Evolutionary conservation across 2,329 filamentous ascomycete genomes (phyloP).

Genomic region (Neonectria hederae): DNA sequence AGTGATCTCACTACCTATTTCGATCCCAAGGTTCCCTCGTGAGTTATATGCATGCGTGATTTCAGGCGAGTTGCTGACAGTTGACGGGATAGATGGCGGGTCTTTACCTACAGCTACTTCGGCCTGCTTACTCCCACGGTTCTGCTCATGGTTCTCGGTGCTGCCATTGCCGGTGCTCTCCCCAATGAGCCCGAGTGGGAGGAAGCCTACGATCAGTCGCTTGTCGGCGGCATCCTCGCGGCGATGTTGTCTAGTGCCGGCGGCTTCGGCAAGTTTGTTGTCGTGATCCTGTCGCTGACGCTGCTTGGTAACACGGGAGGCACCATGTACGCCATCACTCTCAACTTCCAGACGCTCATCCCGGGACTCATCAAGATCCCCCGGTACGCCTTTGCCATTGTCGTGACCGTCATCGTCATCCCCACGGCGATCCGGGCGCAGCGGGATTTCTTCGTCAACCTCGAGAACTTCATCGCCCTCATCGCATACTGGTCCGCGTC

Average conservation of each 20-base stretch:
- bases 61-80: constrained; percentile 12
- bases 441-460: constrained; percentile 64
- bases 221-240: constrained; percentile 67
- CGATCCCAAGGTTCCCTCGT: constrained; percentile 63
- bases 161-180: constrained; percentile 70
- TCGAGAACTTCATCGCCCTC: constrained; percentile 65
- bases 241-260: constrained; percentile 67
- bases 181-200: constrained; percentile 63
- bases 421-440: constrained; percentile 66
- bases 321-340: constrained; percentile 69
- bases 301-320: constrained; percentile 68
- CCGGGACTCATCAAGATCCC: constrained; percentile 65
- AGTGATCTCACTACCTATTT: constrained; percentile 71
- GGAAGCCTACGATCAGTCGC: constrained; percentile 61
- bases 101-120: constrained; percentile 66
- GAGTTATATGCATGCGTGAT: constrained; percentile 29
- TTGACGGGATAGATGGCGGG: constrained; percentile 43
- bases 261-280: constrained; percentile 70
- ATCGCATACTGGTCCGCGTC: constrained; percentile 69
- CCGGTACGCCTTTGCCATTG: constrained; percentile 65
- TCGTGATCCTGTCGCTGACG: constrained; percentile 66
- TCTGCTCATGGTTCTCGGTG: constrained; percentile 69
- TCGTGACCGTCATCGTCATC: constrained; percentile 68
- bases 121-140: constrained; percentile 65
- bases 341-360: constrained; percentile 71